Evolutionary conservation across 2,329 filamentous ascomycete genomes (phyloP).

Genomic region (Penicillium sp.): DNA sequence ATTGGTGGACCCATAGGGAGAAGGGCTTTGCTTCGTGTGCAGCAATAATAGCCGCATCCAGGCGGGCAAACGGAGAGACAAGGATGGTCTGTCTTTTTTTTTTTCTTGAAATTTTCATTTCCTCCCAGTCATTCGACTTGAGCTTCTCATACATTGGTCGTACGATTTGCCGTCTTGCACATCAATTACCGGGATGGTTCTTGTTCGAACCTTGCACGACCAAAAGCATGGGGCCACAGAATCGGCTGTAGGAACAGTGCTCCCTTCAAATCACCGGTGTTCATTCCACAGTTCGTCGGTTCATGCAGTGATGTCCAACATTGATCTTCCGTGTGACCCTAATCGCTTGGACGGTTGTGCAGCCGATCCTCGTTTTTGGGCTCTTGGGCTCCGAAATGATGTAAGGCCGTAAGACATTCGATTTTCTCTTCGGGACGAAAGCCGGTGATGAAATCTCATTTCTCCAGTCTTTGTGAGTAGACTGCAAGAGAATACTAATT

Average conservation of each 20-base stretch:
- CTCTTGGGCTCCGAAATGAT: constrained; percentile 19
- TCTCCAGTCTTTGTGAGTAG: not conserved
- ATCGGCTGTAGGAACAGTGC: constrained; percentile 15
- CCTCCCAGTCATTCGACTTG: constrained; percentile 3
- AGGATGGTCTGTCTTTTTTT: constrained; percentile 10
- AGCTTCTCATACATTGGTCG: constrained; percentile 14
- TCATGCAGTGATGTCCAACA: constrained; percentile 40
- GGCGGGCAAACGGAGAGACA: constrained; percentile 13
- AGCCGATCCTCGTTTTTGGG: constrained; percentile 22
- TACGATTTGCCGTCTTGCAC: constrained; percentile 16
- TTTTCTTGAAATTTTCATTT: not conserved
- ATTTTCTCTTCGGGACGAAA: constrained; percentile 1
- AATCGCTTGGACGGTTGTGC: constrained; percentile 9
- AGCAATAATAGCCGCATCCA: constrained; percentile 21
- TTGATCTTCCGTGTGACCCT: constrained; percentile 22
- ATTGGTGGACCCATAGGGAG: constrained; percentile 16
- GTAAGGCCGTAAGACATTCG: constrained; percentile 16
- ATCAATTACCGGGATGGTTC: constrained; percentile 19
- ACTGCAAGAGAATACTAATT: constrained; percentile 5
- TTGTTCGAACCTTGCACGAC: constrained; percentile 11
- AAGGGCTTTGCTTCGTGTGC: constrained; percentile 9
- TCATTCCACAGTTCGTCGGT: constrained; percentile 23
- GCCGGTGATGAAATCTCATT: not conserved
- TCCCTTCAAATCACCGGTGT: constrained; percentile 10
- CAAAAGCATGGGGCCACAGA: constrained; percentile 12